Percentiles rank a stretch among this genome's conserved stretches.
These are phyloP conservation scores for Arachnomyces sp. DNA, from an alignment of 2,329 filamentous ascomycete genomes.

Conservation along the genomic window DNA sequence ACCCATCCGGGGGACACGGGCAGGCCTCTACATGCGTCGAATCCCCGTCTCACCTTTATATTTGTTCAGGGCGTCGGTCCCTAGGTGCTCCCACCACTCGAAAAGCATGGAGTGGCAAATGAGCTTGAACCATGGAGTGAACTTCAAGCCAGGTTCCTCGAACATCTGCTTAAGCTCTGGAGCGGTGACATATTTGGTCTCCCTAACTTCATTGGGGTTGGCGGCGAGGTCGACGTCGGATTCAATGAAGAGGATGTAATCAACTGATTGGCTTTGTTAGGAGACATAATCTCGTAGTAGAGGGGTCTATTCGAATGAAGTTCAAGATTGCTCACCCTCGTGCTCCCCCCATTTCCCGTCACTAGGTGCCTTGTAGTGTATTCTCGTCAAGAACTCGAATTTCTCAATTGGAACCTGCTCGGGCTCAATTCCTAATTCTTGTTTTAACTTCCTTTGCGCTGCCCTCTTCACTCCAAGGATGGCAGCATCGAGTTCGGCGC, in stretches of 20 bases:
- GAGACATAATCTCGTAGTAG: no score
- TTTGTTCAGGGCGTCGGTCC: conserved; percentile 65
- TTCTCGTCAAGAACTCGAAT: conserved; percentile 89
- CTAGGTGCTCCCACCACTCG: conserved; percentile 89
- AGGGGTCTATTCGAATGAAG: no score
- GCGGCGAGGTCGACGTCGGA: conserved; percentile 76
- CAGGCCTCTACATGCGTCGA: conserved; percentile 59
- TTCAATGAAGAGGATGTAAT: conserved; percentile 98
- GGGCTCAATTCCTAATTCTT: conserved; percentile 86
- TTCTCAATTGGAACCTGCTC: conserved; percentile 84
- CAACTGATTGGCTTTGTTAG: conserved; percentile 49
- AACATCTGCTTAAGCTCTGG: conserved; percentile 81
- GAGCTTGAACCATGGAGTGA: conserved; percentile 98
- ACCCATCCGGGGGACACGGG: conserved; percentile 4
- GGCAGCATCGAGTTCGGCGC: conserved; percentile 68
- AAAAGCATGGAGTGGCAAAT: conserved; percentile 98
- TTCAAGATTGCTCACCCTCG: conserved; percentile 90
- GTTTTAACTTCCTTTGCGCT: conserved; percentile 84
- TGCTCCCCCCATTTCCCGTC: conserved; percentile 99
- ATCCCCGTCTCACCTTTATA: conserved; percentile 82
- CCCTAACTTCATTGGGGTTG: conserved; percentile 84
- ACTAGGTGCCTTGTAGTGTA: conserved; percentile 96
- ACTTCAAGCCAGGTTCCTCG: conserved; percentile 66
- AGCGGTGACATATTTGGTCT: conserved; percentile 72
- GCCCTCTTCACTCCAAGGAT: conserved; percentile 82